Evolutionary conservation across 768 basidiomycete genomes (phyloP).

Genomic region (Pisolithus tinctorius): DNA sequence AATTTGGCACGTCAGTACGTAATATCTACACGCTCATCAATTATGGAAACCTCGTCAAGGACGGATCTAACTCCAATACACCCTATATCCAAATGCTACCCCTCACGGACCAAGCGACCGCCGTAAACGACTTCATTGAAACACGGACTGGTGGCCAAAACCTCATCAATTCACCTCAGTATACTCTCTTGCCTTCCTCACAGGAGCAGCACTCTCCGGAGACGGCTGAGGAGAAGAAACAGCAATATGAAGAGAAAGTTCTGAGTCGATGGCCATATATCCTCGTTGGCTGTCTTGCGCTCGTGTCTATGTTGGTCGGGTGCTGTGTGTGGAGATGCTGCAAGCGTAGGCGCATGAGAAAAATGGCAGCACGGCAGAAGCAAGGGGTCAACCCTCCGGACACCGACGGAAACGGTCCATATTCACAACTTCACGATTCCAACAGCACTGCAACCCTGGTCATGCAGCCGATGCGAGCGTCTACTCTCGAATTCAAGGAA

Average conservation of each 20-base stretch:
- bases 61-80: conserved; percentile 37
- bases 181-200: conserved; percentile 52
- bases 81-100: conserved; percentile 71
- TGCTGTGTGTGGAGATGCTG: conserved; percentile 59
- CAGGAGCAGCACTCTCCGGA: conserved; percentile 60
- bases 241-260: conserved; percentile 53
- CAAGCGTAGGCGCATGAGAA: conserved; percentile 23
- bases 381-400: neutral
- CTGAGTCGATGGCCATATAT: conserved; percentile 74
- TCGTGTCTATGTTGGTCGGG: conserved; percentile 40
- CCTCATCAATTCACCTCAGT: conserved; percentile 46
- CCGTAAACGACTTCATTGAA: conserved; percentile 61
- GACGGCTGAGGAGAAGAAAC: conserved; percentile 58
- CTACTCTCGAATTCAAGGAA: conserved; percentile 13
- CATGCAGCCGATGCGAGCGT: conserved; percentile 23
- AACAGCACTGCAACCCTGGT: conserved; percentile 21
- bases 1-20: conserved; percentile 44
- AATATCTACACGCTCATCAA: conserved; percentile 68
- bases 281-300: conserved; percentile 49
- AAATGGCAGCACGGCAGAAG: conserved; percentile 15
- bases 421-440: conserved; percentile 21
- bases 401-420: conserved; percentile 9
- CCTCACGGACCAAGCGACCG: conserved; percentile 43
- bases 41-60: conserved; percentile 62
- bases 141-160: conserved; percentile 55